Evolutionary conservation across 177 flowering plant species (phyloP).

Genomic region (Vitis hybrid): DNA sequence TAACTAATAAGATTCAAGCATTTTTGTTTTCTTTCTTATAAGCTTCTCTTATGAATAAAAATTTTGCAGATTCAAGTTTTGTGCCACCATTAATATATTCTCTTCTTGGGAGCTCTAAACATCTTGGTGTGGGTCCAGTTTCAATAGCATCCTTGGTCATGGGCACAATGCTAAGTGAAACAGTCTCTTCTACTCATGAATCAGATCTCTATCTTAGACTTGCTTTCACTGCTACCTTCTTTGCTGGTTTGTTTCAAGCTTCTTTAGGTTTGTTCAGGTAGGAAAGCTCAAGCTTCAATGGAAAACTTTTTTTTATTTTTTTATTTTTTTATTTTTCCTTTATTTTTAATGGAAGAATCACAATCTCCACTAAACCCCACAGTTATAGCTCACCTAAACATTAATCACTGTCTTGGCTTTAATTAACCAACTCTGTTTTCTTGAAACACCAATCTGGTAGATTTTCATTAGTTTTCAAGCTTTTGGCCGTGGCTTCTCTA

Average conservation of each 20-base stretch:
- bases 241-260: constrained; percentile 63
- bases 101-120: constrained; percentile 64
- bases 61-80: constrained; percentile 62
- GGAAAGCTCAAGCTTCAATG: too few relatives aligned
- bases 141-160: constrained; percentile 60
- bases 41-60: too few relatives aligned
- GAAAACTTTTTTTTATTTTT: too few relatives aligned
- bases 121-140: constrained; percentile 63
- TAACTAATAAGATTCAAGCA: neutral
- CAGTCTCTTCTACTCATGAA: constrained; percentile 23
- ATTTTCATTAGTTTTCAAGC: too few relatives aligned
- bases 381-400: too few relatives aligned
- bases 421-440: too few relatives aligned
- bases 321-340: too few relatives aligned
- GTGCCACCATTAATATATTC: constrained; percentile 75
- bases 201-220: constrained; percentile 41
- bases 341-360: too few relatives aligned
- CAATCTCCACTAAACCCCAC: too few relatives aligned
- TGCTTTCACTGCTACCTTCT: constrained; percentile 65
- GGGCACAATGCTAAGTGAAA: constrained; percentile 50
- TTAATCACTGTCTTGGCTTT: too few relatives aligned
- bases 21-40: neutral
- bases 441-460: too few relatives aligned
- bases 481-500: too few relatives aligned
- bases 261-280: constrained; percentile 63